Percentiles rank a stretch among this genome's conserved stretches.
Conservation (phyloP, 768 basidiomycete species). For the Psilocybe azurescens region DNA sequence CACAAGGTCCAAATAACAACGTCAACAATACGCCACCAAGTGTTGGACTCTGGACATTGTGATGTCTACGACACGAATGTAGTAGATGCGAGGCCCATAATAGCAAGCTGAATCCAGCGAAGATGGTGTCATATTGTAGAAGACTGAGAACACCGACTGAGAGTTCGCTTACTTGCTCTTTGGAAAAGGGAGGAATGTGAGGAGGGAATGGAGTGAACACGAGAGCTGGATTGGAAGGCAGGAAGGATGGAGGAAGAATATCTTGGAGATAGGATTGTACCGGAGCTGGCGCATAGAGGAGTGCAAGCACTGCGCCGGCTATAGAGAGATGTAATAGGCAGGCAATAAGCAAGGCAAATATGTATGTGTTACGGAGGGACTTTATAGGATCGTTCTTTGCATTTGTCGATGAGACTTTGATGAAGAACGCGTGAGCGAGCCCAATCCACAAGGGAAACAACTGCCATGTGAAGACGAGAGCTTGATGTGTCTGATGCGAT, state of each 20-base stretch:
- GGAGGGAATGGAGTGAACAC: slow-evolving; percentile 1
- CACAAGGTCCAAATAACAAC: neutral
- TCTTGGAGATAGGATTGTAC: neutral
- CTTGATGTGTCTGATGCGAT: slow-evolving; percentile 2
- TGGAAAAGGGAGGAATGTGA: neutral
- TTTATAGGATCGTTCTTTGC: neutral
- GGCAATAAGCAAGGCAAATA: neutral
- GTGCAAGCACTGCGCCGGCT: neutral
- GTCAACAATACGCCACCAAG: neutral
- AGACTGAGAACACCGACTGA: neutral
- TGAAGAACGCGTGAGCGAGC: neutral
- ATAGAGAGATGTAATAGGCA: neutral
- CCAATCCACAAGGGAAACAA: slow-evolving; percentile 1
- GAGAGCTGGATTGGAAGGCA: neutral
- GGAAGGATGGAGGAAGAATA: neutral
- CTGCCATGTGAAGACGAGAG: slow-evolving; percentile 1
- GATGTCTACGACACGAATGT: neutral
- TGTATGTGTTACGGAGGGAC: neutral
- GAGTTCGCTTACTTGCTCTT: neutral
- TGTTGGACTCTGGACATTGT: neutral
- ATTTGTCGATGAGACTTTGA: neutral
- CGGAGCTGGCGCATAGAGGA: neutral
- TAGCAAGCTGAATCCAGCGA: slow-evolving; percentile 3
- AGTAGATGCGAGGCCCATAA: neutral
- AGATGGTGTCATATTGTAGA: slow-evolving; percentile 2